A percentile compares a stretch with the other conserved stretches of the same genome.
Evolutionary conservation across 2,329 filamentous ascomycete genomes (phyloP).

Genomic region (Samsoniella hepiali): DNA sequence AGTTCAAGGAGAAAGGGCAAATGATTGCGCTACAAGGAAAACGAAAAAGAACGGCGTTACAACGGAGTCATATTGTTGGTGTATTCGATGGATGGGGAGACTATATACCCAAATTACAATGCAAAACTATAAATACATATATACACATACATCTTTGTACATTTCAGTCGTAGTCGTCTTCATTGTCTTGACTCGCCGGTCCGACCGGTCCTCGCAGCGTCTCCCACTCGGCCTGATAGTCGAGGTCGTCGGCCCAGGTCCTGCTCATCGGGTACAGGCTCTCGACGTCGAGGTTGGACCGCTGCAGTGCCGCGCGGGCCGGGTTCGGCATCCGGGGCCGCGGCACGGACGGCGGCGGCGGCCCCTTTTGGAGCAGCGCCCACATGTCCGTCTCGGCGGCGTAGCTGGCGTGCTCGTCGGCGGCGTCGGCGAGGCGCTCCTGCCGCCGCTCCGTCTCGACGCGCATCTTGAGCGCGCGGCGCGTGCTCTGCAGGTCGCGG

Average conservation of each 20-base stretch:
- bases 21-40: neutral
- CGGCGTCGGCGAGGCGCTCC: slow-evolving; percentile 42
- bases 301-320: slow-evolving; percentile 24
- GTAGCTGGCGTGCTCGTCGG: slow-evolving; percentile 39
- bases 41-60: neutral
- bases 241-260: slow-evolving; percentile 39
- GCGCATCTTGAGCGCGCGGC: slow-evolving; percentile 35
- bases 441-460: slow-evolving; percentile 41
- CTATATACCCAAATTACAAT: slow-evolving; percentile 13
- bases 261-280: slow-evolving; percentile 35
- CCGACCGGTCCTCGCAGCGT: slow-evolving; percentile 17
- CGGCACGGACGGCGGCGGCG: slow-evolving; percentile 32
- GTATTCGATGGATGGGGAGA: neutral
- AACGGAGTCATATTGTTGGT: slow-evolving; percentile 5
- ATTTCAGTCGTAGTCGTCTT: slow-evolving; percentile 4
- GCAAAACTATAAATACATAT: neutral
- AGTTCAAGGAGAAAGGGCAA: slow-evolving; percentile 21
- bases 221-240: slow-evolving; percentile 45
- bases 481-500: slow-evolving; percentile 36
- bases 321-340: slow-evolving; percentile 22
- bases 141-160: neutral
- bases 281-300: slow-evolving; percentile 33
- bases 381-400: slow-evolving; percentile 46
- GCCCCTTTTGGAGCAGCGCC: slow-evolving; percentile 38
- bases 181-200: neutral